Base-by-base conservation (phyloP, 257 asterid genomes). In the Primulina huaijiensis region DNA sequence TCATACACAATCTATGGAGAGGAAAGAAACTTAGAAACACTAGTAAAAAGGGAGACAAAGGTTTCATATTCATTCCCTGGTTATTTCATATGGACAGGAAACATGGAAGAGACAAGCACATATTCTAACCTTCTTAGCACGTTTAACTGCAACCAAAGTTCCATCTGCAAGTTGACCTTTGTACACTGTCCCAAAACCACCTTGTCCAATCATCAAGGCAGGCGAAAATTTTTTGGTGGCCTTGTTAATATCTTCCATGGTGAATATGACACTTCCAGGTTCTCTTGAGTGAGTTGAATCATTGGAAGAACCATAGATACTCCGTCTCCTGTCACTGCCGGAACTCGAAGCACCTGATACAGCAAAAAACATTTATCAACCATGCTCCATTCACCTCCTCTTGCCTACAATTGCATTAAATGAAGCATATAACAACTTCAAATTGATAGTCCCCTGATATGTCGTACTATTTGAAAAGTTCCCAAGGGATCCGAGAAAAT, bases 181-280 rank as follows among this genome's bases (percentile, higher is more conserved):
- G 71, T 94, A 94, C 46, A 94, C 99, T 7, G 96, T 91, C 77
- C 97, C 99, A 65, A 91, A 94, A 57, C 99, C 99, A 53, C 99
- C 99, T 81, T 94, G 97, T 69, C 97, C 99, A 60, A 94, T 75
- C 78, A 85, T 94, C 40, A 83, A 78, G 80, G 80, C 76, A 21
- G 95, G 96, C 23, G 96, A 91, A 76, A 94, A 94, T 68, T 84
- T 86, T 69, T 60, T 84, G 21, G 99, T 91, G 68, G 96, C 97
- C 77, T 82, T 89, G 25, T 59, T 77, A 78, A 94, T 94, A 70
- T 84, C 96, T 34, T 78, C 86, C 69, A 91, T 71, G 76, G 92
- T 83, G 84, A 85, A 89, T 64, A 82, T 85, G 21, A 68, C 69
- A 68, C 82, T 80, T 12, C 90, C 94, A 0, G 80, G 84, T 81